These are phyloP conservation scores for Vitis rotundifolia DNA, from an alignment of 164 flowering plant species.

Conservation along the genomic window DNA sequence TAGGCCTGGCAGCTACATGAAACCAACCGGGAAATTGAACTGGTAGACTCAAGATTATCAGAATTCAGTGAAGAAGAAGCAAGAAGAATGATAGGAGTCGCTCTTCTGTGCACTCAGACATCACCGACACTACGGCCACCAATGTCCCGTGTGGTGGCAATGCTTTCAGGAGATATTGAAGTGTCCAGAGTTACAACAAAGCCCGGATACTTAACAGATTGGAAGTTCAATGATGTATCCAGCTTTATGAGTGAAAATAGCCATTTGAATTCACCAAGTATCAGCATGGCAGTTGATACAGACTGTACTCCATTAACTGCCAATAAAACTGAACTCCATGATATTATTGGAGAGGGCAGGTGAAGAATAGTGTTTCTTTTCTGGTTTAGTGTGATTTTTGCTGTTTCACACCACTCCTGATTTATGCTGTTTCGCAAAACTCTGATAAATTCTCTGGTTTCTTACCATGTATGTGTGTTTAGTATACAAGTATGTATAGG, in stretches of 20 bases:
- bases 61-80: slow-evolving; percentile 44
- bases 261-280: slow-evolving; percentile 8
- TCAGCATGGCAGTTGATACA: slow-evolving; percentile 1
- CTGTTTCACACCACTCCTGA: too few species aligned
- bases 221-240: slow-evolving; percentile 36
- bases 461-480: too few species aligned
- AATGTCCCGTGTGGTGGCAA: slow-evolving; percentile 68
- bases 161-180: slow-evolving; percentile 64
- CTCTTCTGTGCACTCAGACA: slow-evolving; percentile 67
- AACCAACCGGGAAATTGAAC: slow-evolving; percentile 29
- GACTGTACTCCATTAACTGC: slow-evolving; percentile 2
- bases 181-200: slow-evolving; percentile 40
- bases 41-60: slow-evolving; percentile 40
- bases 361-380: not conserved
- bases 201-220: slow-evolving; percentile 56
- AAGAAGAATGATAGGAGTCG: slow-evolving; percentile 38
- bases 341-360: slow-evolving; percentile 16
- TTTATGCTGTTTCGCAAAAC: too few species aligned
- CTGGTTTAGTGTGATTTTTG: too few species aligned
- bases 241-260: slow-evolving; percentile 20
- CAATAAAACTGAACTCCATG: slow-evolving; percentile 15
- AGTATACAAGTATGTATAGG: too few species aligned
- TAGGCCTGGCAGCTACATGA: slow-evolving; percentile 65
- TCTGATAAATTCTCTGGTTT: too few species aligned
- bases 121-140: slow-evolving; percentile 56